Evolutionary conservation across 78 protist species (phyloP), one percentile per base, ranked within the genome.

Genomic region (Speleostelium caveatum): DNA sequence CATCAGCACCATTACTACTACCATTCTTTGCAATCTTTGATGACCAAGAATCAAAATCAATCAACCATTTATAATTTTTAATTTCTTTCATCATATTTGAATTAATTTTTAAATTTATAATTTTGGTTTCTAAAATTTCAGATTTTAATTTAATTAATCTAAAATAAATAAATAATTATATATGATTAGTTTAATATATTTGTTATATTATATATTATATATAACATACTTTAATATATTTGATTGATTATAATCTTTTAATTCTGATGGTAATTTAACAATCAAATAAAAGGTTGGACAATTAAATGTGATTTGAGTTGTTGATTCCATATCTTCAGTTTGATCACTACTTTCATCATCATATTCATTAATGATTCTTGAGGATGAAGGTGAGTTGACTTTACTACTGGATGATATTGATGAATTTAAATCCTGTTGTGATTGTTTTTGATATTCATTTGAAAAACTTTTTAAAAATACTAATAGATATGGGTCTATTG

Each of bases 31-130:
- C 1, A 24, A 42, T 3, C 14, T 6, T 2, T 67, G 53, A 45
- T 72, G 66, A 53, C 21, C 17, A 33, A 1, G 28, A 30, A 19
- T 83, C 79, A 22, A 83, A 83, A 69, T 83, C 79, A 3, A 83
- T 45, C 7, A 69, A 69, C 77, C 79, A 83, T 32, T 83, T 83
- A 3, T 51, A 42, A 59, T 83, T 79, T 10, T 61, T 28, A 26
- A 83, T 69, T 59, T 83, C 91, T 6, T 69, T 67, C 3, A 83
- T 83, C 36, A 83, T 39, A 42, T 69, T 83, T 21, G 79, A n/a
- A 41, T 19, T 74, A 6, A 69, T 45, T 74, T 60, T 69, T 19
- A 73, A 61, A 56, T 83, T 69, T 24, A 38, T 28, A n/a, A 24
- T 30, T 60, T 22, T 5, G n/a, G 42, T 4, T 10, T 58, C 5